phyloP scores from a whole-genome alignment of 1,284 basidiomycete species.

The Somion occarium region DNA sequence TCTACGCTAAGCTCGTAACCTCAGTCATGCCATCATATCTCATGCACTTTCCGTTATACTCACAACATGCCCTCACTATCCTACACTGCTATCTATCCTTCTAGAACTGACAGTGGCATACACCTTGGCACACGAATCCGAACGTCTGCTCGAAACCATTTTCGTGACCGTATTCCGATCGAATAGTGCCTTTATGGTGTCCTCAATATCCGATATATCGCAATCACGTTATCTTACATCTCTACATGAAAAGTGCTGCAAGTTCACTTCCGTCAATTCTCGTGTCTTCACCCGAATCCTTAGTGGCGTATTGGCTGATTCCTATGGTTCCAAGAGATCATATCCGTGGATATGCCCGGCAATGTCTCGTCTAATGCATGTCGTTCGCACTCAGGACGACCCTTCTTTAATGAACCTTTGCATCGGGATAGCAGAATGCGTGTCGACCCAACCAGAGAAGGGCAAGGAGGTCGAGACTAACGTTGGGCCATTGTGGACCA shows the following conservation, averaged over 20 bases:
- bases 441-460: not conserved
- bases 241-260: conserved; percentile 31
- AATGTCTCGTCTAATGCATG: conserved; percentile 29
- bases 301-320: conserved; percentile 13
- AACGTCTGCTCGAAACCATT: conserved; percentile 32
- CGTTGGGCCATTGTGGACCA: not conserved
- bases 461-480: not conserved
- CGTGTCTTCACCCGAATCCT: conserved; percentile 20
- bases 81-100: conserved; percentile 41
- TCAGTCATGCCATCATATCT: conserved; percentile 42
- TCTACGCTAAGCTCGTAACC: not conserved
- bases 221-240: conserved; percentile 38
- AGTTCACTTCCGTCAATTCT: conserved; percentile 14
- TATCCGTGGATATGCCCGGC: conserved; percentile 38
- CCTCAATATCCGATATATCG: conserved; percentile 28
- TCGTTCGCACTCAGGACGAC: conserved; percentile 25
- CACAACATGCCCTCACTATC: conserved; percentile 37
- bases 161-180: conserved; percentile 30
- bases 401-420: conserved; percentile 15
- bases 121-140: conserved; percentile 38
- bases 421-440: not conserved
- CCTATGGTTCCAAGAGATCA: conserved; percentile 3
- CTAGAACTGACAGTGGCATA: conserved; percentile 42
- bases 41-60: conserved; percentile 48
- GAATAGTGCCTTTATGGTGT: conserved; percentile 14